These are phyloP conservation scores for Aspergillus glaucus DNA, from an alignment of 2,329 filamentous ascomycete species.

Conservation along the genomic window DNA sequence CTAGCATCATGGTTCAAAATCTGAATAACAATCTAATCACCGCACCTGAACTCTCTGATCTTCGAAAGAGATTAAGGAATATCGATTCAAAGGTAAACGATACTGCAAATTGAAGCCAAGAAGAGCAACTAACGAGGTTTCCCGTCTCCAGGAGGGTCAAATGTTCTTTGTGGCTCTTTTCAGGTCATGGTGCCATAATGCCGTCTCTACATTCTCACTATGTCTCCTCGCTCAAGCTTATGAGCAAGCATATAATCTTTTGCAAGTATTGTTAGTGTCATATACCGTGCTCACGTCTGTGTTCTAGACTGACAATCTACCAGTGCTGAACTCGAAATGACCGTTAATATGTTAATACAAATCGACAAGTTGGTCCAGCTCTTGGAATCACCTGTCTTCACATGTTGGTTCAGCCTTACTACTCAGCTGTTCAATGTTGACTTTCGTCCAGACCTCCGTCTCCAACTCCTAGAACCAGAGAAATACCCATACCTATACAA, in stretches of 20 bases:
- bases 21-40: constrained; percentile 99
- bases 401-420: constrained; percentile 57
- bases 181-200: constrained; percentile 96
- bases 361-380: constrained; percentile 97
- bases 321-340: constrained; percentile 96
- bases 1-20: constrained; percentile 99
- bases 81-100: constrained; percentile 68
- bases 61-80: constrained; percentile 84
- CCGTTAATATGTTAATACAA: constrained; percentile 95
- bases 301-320: constrained; percentile 16
- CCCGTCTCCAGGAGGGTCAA: constrained; percentile 66
- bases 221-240: constrained; percentile 95
- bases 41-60: constrained; percentile 83
- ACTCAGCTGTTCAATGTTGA: constrained; percentile 5
- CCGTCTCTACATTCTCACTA: constrained; percentile 92
- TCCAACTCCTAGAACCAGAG: constrained; percentile 92
- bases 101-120: not conserved
- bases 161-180: constrained; percentile 92
- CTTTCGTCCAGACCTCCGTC: constrained; percentile 65
- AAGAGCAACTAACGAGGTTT: not conserved
- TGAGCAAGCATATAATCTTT: constrained; percentile 90
- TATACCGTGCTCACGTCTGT: too few relatives aligned
- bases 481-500: constrained; percentile 94
- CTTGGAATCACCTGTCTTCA: constrained; percentile 95
- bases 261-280: constrained; percentile 80